Base-by-base conservation (phyloP, 116 monocot genomes). In the Trichopus zeylanicus region DNA sequence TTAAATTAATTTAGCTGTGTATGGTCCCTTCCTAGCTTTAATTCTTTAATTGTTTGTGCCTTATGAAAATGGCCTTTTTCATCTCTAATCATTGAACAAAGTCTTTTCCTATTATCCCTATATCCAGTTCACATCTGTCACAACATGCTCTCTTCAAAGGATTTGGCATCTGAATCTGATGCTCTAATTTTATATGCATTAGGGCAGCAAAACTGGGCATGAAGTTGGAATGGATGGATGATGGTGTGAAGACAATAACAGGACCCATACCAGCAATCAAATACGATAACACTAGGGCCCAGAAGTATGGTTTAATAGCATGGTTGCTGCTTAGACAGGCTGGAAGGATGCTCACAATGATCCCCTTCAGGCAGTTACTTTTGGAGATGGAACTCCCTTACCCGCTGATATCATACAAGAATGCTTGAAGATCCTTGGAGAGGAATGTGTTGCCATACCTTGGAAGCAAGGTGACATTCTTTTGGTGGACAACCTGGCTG, bases 211-310 rank as follows among this genome's bases (percentile, higher is more conserved):
- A 54, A 25, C 57, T 95, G 7, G 78, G 83, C 1, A 89, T 86
- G 83, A 89, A 86, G 71, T 66, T 95, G 69, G 90, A 95, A 51
- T 95, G 94, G 94, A n/a, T n/a, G n/a, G n/a, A n/a, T n/a, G n/a
- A n/a, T n/a, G n/a, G n/a, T n/a, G n/a, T n/a, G n/a, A n/a, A 68
- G 68, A 89, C 86, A 37, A 77, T 83, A 57, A 95, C 81, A 81
- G 94, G 94, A 0, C 94, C 94, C 8, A 89, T 89, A 31, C 84
- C 83, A 4, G 97, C 84, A 3, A 46, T 91, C 15, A 97, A 84
- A 62, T 62, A 70, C 12, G 97, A 97, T 37, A 42, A 76, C 51
- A 67, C 47, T 7, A 78, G 91, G 23, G 70, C 65, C 29, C 56
- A 75, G 16, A 97, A 60, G 78, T 87, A 72, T 97, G 97, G 91